A percentile compares a stretch with the other conserved stretches of the same genome.
Conservation (phyloP, 2,329 filamentous ascomycete species). For the Apiospora malaysiana region DNA sequence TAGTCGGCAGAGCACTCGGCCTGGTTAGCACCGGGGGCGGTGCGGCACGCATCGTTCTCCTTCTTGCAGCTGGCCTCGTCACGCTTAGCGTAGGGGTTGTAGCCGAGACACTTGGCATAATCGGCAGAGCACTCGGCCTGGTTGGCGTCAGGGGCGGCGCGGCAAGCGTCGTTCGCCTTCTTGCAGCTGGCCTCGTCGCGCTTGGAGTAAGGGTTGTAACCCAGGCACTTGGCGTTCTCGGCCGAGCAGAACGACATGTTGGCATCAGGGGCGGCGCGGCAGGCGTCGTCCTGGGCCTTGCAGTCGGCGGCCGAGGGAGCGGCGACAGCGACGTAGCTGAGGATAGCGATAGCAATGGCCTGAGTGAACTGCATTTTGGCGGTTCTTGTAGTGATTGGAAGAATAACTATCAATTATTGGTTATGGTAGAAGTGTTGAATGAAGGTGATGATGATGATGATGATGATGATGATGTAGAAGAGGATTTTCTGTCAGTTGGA, state of each 20-base stretch:
- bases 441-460: neutral
- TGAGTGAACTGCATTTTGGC: constrained; percentile 22
- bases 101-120: neutral
- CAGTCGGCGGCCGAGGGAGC: constrained; percentile 11
- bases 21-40: constrained; percentile 8
- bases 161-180: neutral
- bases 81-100: neutral
- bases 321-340: constrained; percentile 18
- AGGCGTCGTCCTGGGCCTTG: neutral
- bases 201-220: constrained; percentile 12
- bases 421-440: neutral
- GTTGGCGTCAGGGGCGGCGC: constrained; percentile 2
- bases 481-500: neutral
- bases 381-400: neutral
- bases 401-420: neutral
- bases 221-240: constrained; percentile 13
- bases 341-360: constrained; percentile 15
- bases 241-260: neutral
- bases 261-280: constrained; percentile 9
- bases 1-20: neutral
- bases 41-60: neutral
- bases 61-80: no score
- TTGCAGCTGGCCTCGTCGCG: neutral
- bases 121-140: neutral
- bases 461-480: neutral